A percentile compares a stretch with the other conserved stretches of the same genome.
Evolutionary conservation across 1,284 basidiomycete genomes (phyloP).

Genomic region (Xerocomus minutiporus): DNA sequence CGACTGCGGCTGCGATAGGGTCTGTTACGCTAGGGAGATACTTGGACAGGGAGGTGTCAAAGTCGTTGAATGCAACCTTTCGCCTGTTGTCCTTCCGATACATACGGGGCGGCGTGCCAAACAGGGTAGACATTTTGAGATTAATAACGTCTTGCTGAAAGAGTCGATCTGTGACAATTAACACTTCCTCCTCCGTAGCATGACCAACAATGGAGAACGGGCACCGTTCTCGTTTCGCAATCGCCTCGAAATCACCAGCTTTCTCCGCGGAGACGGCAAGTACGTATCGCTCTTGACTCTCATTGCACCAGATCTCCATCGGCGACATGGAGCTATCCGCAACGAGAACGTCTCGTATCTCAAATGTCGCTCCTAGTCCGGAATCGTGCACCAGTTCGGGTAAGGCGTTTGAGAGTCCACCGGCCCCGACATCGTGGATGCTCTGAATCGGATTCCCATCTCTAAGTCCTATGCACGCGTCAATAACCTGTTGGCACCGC

Average conservation of each 20-base stretch:
- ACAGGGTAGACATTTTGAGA: constrained; percentile 92
- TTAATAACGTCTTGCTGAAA: constrained; percentile 79
- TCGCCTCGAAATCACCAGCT: constrained; percentile 61
- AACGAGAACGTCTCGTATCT: constrained; percentile 90
- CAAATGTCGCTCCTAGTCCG: constrained; percentile 85
- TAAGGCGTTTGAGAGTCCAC: constrained; percentile 93
- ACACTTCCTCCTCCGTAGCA: constrained; percentile 76
- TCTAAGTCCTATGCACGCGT: constrained; percentile 74
- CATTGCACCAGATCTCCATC: constrained; percentile 99
- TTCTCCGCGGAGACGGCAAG: constrained; percentile 73
- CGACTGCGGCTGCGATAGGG: constrained; percentile 59
- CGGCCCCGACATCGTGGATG: constrained; percentile 98
- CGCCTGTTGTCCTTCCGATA: constrained; percentile 66
- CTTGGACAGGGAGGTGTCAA: constrained; percentile 68
- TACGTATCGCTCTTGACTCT: constrained; percentile 97
- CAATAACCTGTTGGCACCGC: constrained; percentile 95
- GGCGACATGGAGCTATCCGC: constrained; percentile 95
- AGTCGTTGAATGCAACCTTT: constrained; percentile 47
- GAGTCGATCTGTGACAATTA: constrained; percentile 88
- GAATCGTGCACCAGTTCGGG: constrained; percentile 98
- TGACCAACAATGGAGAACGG: constrained; percentile 89
- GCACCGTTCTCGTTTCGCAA: constrained; percentile 87
- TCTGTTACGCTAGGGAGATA: constrained; percentile 55
- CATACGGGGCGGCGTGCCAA: constrained; percentile 96
- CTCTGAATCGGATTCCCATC: constrained; percentile 84